Evolutionary conservation across 495 filamentous ascomycete species (phyloP).

Genomic region (Patellaria atrata): DNA sequence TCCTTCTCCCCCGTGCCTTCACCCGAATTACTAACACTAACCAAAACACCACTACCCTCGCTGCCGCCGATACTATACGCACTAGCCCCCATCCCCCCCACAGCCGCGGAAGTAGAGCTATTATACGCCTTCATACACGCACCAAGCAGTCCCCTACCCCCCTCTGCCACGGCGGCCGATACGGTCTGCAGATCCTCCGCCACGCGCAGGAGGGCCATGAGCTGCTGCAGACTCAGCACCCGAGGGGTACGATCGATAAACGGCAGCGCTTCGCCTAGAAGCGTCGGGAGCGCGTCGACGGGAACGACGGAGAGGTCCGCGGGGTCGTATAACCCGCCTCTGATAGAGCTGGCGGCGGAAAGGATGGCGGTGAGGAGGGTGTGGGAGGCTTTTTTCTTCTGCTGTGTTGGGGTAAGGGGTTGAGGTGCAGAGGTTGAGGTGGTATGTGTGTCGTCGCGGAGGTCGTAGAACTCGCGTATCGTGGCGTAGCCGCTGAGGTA

Average conservation of each 20-base stretch:
- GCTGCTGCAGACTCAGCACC: conserved; percentile 45
- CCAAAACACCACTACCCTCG: conserved; percentile 40
- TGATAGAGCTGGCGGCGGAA: conserved; percentile 76
- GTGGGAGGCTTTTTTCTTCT: conserved; percentile 51
- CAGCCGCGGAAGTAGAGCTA: conserved; percentile 46
- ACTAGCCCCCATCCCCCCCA: conserved; percentile 33
- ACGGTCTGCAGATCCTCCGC: conserved; percentile 74
- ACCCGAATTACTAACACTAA: conserved; percentile 29
- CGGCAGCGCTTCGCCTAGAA: conserved; percentile 68
- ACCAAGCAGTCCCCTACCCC: too few species aligned
- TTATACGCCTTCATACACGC: conserved; percentile 37
- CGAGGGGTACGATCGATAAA: conserved; percentile 50
- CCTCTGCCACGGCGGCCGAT: conserved; percentile 48
- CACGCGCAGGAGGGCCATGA: conserved; percentile 61
- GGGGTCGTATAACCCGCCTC: conserved; percentile 73
- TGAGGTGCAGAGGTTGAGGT: conserved; percentile 4
- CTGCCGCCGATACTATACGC: conserved; percentile 58
- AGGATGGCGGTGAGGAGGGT: conserved; percentile 65
- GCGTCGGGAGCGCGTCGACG: conserved; percentile 68
- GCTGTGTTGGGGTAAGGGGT: conserved; percentile 26
- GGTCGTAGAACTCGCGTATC: conserved; percentile 72
- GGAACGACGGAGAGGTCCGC: conserved; percentile 62
- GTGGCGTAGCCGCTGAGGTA: conserved; percentile 85
- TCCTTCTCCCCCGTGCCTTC: conserved; percentile 23
- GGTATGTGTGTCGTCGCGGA: conserved; percentile 50